Conservation (phyloP, 1,139 yeast species). For the Protomyces macrosporus region DNA sequence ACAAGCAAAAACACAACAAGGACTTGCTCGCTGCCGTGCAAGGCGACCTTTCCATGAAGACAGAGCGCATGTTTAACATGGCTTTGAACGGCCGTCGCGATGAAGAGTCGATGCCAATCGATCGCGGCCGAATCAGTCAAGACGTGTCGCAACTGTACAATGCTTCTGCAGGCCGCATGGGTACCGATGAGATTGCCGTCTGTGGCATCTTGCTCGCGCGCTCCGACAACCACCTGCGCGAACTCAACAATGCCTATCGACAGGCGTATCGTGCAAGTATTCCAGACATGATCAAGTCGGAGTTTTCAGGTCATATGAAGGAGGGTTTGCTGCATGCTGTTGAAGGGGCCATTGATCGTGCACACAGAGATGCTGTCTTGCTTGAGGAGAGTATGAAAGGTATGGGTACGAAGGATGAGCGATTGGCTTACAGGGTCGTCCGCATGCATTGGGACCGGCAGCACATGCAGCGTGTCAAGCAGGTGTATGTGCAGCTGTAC, state of each 20-base stretch:
- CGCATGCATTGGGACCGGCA: slow-evolving; percentile 28
- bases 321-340: slow-evolving; percentile 32
- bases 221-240: slow-evolving; percentile 31
- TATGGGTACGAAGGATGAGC: slow-evolving; percentile 32
- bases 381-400: slow-evolving; percentile 33
- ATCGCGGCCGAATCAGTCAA: slow-evolving; percentile 27
- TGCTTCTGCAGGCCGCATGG: slow-evolving; percentile 30
- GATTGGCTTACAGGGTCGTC: slow-evolving; percentile 32
- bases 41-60: slow-evolving; percentile 33
- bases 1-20: slow-evolving; percentile 29
- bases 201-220: slow-evolving; percentile 32
- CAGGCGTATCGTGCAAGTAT: slow-evolving; percentile 29
- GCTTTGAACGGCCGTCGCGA: slow-evolving; percentile 30
- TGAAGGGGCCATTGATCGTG: slow-evolving; percentile 29
- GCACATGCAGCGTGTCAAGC: slow-evolving; percentile 26
- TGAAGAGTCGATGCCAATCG: slow-evolving; percentile 31
- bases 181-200: slow-evolving; percentile 33
- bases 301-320: slow-evolving; percentile 34
- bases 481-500: slow-evolving; percentile 29
- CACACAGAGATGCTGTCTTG: slow-evolving; percentile 31
- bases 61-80: slow-evolving; percentile 32
- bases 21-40: slow-evolving; percentile 30
- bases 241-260: slow-evolving; percentile 28
- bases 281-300: slow-evolving; percentile 29
- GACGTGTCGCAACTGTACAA: slow-evolving; percentile 31